Conservation (phyloP, 108 stramenopile genomes). For the Nitzschia palea region DNA sequence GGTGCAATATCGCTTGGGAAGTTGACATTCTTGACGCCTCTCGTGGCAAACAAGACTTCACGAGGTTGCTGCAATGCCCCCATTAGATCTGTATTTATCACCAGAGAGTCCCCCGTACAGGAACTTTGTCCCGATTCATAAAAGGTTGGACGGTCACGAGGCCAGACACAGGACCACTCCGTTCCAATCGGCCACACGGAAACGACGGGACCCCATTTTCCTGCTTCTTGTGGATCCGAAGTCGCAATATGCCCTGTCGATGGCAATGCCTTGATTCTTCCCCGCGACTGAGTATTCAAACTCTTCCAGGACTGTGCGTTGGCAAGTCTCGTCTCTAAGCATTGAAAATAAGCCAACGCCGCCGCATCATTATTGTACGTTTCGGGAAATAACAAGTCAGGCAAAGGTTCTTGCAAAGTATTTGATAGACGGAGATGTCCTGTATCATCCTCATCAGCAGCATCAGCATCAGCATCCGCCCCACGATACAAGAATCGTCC, state of each 20-base stretch:
- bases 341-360: constrained; percentile 32
- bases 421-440: not conserved
- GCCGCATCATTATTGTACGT: constrained; percentile 25
- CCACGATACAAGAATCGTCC: constrained; percentile 30
- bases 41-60: constrained; percentile 26
- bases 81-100: not conserved
- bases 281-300: not conserved
- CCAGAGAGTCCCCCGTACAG: not conserved
- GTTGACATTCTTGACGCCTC: not conserved
- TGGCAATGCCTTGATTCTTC: constrained; percentile 1
- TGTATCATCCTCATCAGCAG: too few species aligned
- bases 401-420: not conserved
- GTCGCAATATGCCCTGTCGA: constrained; percentile 45
- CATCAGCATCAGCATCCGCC: too few species aligned
- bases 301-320: not conserved
- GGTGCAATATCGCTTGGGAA: not conserved
- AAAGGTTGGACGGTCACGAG: constrained; percentile 16
- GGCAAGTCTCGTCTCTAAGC: constrained; percentile 3
- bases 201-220: constrained; percentile 29
- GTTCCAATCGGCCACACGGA: constrained; percentile 38
- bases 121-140: not conserved
- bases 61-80: not conserved
- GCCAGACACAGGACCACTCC: constrained; percentile 30
- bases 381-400: constrained; percentile 35
- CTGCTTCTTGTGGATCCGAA: constrained; percentile 25